phyloP scores from a whole-genome alignment of 192 early-diverging fungal genomes.

The Phlyctochytrium planicorne region DNA sequence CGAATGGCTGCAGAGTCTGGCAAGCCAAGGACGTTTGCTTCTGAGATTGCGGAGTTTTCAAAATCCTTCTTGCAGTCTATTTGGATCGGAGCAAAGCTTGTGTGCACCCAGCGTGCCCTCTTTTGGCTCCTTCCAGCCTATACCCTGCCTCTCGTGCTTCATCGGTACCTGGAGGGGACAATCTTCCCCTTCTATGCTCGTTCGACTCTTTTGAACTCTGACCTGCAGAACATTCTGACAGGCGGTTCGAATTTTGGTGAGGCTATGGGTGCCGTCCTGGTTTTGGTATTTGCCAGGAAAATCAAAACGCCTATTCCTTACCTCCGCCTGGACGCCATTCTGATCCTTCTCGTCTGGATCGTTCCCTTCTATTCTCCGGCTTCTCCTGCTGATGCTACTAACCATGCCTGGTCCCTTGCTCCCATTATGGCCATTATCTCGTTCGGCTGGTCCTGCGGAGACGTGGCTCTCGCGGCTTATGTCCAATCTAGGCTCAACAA shows the following conservation, averaged over 20 bases:
- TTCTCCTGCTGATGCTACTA: conserved; percentile 2
- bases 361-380: conserved; percentile 24
- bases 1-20: background rate
- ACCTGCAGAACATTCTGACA: conserved; percentile 47
- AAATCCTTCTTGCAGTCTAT: conserved; percentile 8
- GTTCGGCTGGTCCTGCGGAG: conserved; percentile 61
- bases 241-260: conserved; percentile 66
- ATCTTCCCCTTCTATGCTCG: conserved; percentile 52
- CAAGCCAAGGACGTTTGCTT: background rate
- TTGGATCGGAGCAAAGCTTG: conserved; percentile 33
- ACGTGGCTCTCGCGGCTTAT: conserved; percentile 56
- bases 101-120: conserved; percentile 43
- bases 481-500: conserved; percentile 18
- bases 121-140: conserved; percentile 52
- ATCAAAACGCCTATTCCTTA: conserved; percentile 55
- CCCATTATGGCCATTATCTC: conserved; percentile 33
- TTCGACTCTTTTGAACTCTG: conserved; percentile 26
- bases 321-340: conserved; percentile 39
- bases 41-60: background rate
- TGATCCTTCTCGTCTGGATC: conserved; percentile 38
- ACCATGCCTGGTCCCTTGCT: background rate
- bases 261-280: conserved; percentile 34
- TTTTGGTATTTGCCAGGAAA: conserved; percentile 44
- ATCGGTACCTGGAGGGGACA: conserved; percentile 54
- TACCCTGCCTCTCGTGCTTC: conserved; percentile 43